Conservation (phyloP, 345 rosid species). For the Citrus cavaleriei region DNA sequence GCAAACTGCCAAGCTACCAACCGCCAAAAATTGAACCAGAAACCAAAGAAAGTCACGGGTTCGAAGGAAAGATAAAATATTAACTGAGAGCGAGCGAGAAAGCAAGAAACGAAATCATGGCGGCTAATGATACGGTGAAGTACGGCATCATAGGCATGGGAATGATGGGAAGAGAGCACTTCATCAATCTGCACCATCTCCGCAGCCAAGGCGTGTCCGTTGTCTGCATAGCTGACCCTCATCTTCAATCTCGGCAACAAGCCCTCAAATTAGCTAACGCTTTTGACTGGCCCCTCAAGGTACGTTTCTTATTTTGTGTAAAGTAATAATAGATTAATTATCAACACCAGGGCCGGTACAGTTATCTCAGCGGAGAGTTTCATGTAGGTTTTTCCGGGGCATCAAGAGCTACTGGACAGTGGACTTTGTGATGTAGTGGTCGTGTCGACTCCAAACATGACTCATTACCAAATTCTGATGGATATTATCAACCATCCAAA, state of each 20-base stretch:
- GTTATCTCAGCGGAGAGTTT: background rate
- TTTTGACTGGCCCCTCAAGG: constrained; percentile 63
- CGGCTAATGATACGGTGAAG: constrained; percentile 25
- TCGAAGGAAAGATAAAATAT: background rate
- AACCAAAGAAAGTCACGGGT: background rate
- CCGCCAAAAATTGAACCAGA: background rate
- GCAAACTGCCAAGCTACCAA: background rate
- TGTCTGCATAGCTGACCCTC: constrained; percentile 82
- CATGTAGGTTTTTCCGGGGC: constrained; percentile 74
- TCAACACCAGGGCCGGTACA: background rate
- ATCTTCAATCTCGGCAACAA: constrained; percentile 60
- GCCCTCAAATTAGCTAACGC: constrained; percentile 59
- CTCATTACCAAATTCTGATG: constrained; percentile 78
- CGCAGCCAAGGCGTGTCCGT: constrained; percentile 55
- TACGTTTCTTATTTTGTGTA: constrained; percentile 9
- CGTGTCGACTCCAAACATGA: constrained; percentile 93
- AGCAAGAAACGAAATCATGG: constrained; percentile 11
- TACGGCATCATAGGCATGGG: constrained; percentile 92
- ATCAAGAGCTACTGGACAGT: constrained; percentile 68
- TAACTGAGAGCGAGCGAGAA: background rate
- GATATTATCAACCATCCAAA: constrained; percentile 72
- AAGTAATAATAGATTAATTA: background rate
- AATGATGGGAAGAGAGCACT: constrained; percentile 98
- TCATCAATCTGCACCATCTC: constrained; percentile 83
- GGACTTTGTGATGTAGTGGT: constrained; percentile 75